Conservation (phyloP, 2,329 filamentous ascomycete genomes). For the Lojkania enalia region DNA sequence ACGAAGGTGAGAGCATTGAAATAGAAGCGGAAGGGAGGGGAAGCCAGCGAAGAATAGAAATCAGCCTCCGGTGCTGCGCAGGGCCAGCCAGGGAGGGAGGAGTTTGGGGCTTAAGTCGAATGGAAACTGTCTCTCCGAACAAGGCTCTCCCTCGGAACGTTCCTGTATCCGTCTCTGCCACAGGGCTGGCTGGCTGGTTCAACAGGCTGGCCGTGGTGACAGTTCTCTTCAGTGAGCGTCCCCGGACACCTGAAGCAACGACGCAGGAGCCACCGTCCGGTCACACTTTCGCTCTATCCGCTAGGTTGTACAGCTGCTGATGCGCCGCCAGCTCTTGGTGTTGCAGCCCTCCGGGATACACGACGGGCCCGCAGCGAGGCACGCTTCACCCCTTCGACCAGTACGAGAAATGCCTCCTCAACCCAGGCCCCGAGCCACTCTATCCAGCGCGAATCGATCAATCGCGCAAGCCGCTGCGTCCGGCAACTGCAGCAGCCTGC, state of each 20-base stretch:
- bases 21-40: conserved; percentile 4
- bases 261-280: conserved; percentile 5
- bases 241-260: conserved; percentile 5
- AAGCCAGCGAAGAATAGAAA: background rate
- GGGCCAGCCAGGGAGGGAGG: background rate
- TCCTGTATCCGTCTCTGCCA: background rate
- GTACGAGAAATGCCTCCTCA: conserved; percentile 11
- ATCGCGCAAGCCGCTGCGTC: conserved; percentile 31
- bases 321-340: conserved; percentile 3
- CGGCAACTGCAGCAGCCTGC: conserved; percentile 7
- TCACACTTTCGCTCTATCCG: conserved; percentile 8
- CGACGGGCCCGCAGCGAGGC: background rate
- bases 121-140: background rate
- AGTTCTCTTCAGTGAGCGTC: conserved; percentile 10
- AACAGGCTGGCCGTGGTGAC: background rate
- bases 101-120: background rate
- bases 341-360: conserved; percentile 1
- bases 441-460: conserved; percentile 4
- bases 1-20: background rate
- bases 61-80: too few relatives aligned
- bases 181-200: background rate
- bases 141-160: background rate
- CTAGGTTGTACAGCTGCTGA: conserved; percentile 13
- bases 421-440: conserved; percentile 22
- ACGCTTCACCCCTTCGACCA: background rate